Base-by-base conservation (phyloP, 495 filamentous ascomycete species). In the Hyaloscypha hepaticicola region DNA sequence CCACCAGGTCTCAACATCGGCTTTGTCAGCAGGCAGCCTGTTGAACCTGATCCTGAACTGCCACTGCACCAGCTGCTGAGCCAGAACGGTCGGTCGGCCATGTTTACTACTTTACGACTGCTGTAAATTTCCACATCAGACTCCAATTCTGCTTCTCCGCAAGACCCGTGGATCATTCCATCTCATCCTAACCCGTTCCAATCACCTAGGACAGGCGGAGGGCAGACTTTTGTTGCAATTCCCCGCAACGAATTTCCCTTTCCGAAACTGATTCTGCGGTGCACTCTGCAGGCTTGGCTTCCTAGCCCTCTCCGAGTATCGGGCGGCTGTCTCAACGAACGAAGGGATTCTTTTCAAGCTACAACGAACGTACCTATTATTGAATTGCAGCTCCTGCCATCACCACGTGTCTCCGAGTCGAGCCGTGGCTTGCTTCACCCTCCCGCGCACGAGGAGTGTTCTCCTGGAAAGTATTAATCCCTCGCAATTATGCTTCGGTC, bases 71-170 rank as follows among this genome's bases (percentile, higher is more conserved):
- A n/a, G n/a, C n/a, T n/a, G n/a, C n/a, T n/a, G n/a, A n/a, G n/a
- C n/a, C n/a, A n/a, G n/a, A n/a, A n/a, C n/a, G n/a, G n/a, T n/a
- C n/a, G n/a, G n/a, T n/a, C n/a, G n/a, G n/a, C n/a, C n/a, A n/a
- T n/a, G n/a, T n/a, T n/a, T n/a, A n/a, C n/a, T n/a, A n/a, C n/a
- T n/a, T n/a, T n/a, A n/a, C n/a, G n/a, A n/a, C n/a, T n/a, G n/a
- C n/a, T n/a, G n/a, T n/a, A n/a, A n/a, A n/a, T n/a, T n/a, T n/a
- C n/a, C n/a, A n/a, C n/a, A n/a, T n/a, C n/a, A n/a, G n/a, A n/a
- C n/a, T n/a, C 33, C 26, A 22, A 55, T 45, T 51, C 25, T 19
- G 21, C 24, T 34, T 61, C 59, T 61, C 59, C 60, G 60, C 60
- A 56, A 8, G 31, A 45, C 56, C 60, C 60, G 60, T 48, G 48